Evolutionary conservation across 495 filamentous ascomycete genomes (phyloP).

Genomic region (Evansstolkia leycettana): DNA sequence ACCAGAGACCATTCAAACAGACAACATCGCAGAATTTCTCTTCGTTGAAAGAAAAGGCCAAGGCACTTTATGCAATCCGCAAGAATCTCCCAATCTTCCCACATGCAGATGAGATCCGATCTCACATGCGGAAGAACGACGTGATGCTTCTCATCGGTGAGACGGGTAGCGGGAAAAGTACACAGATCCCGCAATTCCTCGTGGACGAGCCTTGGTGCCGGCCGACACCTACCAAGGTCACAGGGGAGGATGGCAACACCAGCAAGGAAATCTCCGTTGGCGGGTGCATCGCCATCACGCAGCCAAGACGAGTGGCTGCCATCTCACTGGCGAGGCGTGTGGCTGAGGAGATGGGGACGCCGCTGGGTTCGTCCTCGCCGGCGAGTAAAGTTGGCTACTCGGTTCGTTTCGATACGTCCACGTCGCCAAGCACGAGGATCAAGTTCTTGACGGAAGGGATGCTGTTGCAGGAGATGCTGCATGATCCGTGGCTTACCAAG

Average conservation of each 20-base stretch:
- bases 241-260: constrained; percentile 18
- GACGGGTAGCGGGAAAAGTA: constrained; percentile 94
- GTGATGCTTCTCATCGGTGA: constrained; percentile 83
- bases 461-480: constrained; percentile 85
- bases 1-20: background rate
- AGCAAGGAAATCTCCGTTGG: constrained; percentile 48
- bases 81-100: constrained; percentile 72
- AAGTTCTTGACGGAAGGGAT: constrained; percentile 97
- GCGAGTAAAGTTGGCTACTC: constrained; percentile 80
- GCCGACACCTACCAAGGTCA: constrained; percentile 37
- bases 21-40: constrained; percentile 10
- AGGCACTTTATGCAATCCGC: constrained; percentile 36
- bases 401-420: constrained; percentile 84
- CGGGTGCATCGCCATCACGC: constrained; percentile 88
- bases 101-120: constrained; percentile 55
- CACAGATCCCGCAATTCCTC: constrained; percentile 89
- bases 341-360: constrained; percentile 79
- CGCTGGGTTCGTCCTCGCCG: constrained; percentile 50
- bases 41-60: constrained; percentile 32
- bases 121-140: constrained; percentile 51
- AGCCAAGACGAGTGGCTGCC: constrained; percentile 87
- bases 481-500: constrained; percentile 67
- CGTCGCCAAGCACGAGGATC: constrained; percentile 59
- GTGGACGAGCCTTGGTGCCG: constrained; percentile 69
- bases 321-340: constrained; percentile 87